phyloP scores from a whole-genome alignment of 352 stramenopile genomes.

The Peronospora destructor region DNA sequence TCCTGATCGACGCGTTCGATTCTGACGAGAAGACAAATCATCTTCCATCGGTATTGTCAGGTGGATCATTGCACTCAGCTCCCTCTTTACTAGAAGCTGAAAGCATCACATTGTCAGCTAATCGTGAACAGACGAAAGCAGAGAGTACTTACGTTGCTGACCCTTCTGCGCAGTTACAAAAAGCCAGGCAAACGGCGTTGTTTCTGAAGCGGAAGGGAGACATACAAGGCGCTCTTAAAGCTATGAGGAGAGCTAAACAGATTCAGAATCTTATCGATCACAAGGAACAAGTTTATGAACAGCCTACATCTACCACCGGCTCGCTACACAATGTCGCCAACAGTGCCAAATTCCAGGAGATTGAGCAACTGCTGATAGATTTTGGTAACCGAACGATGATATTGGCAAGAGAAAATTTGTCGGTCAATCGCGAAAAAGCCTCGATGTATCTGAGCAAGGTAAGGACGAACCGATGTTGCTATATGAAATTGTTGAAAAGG shows the following conservation, averaged over 20 bases:
- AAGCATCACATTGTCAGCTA: neutral
- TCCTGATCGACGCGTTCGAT: conserved; percentile 68
- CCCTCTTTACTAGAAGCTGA: conserved; percentile 7
- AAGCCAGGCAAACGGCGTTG: conserved; percentile 38
- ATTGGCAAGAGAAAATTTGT: conserved; percentile 46
- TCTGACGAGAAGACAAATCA: conserved; percentile 25
- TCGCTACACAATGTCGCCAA: conserved; percentile 14
- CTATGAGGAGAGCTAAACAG: conserved; percentile 64
- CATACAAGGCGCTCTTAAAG: conserved; percentile 49
- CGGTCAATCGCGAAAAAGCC: conserved; percentile 39
- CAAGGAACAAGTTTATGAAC: conserved; percentile 26
- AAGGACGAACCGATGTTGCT: neutral
- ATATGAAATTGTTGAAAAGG: neutral
- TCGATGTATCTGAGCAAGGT: conserved; percentile 57
- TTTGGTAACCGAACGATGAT: conserved; percentile 52
- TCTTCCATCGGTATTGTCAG: conserved; percentile 13
- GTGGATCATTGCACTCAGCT: conserved; percentile 8
- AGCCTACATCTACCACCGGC: neutral
- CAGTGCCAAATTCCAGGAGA: conserved; percentile 39
- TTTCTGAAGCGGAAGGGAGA: conserved; percentile 50
- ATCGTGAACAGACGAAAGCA: neutral
- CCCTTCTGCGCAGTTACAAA: conserved; percentile 38
- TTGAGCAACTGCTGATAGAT: conserved; percentile 58
- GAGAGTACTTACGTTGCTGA: conserved; percentile 20
- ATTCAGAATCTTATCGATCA: conserved; percentile 54